Evolutionary conservation across 148 eudicot species (phyloP), one percentile per base, ranked within the genome.

Genomic region (Silene latifolia): DNA sequence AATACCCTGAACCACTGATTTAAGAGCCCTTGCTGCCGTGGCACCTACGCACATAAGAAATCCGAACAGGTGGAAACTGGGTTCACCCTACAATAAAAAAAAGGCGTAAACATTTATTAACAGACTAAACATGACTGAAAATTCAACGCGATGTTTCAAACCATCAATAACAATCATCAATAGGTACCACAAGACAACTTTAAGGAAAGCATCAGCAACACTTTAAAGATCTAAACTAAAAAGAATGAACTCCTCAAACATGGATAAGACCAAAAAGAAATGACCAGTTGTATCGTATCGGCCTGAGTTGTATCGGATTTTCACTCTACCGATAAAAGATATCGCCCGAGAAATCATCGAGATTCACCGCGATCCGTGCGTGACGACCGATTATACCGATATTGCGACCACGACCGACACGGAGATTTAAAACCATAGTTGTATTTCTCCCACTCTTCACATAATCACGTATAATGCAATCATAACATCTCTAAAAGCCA

Each of bases 1-100:
- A 73, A 93, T 93, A 75, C 98, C 93, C 85, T 93, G 98, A 76
- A 93, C 82, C 83, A 93, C 98, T 5, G 93, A 85, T 78, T 90
- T 93, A 47, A 90, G 91, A 72, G 96, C 98, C 80, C 96, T 87
- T 46, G 98, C 98, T 83, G 98, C 98, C 14, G 98, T 93, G 72
- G 98, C 98, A 81, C 91, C 98, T 18, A 93, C 73, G 76, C 98
- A 93, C 93, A 90, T 90, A 32, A 93, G 78, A 80, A 93, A 93
- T 25, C 98, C 98, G 67, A 93, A 93, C 72, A 93, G 88, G 81
- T 90, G 93, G 89, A 90, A 90, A 83, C 98, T 93, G 74, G 98
- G 96, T 72, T 90, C 98, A 79, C 98, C 91, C 96, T 90, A 56
- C 75, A 78, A 69, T 4, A 29, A 48, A 19, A 32, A 69, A 73